phyloP scores from a whole-genome alignment of 257 asterid species.

The Scutellaria galericulata region DNA sequence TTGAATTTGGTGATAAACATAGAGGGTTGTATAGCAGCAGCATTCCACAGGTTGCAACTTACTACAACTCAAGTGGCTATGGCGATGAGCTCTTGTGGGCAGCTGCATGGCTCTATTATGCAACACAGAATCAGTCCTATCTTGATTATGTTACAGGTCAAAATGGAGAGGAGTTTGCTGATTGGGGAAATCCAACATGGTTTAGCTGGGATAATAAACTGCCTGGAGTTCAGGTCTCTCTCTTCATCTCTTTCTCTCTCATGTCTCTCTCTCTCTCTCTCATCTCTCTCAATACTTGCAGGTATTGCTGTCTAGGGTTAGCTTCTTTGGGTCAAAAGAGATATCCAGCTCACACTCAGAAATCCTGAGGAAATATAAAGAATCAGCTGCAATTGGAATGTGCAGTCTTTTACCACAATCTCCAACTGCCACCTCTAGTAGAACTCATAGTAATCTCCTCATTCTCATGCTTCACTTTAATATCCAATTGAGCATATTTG shows the following conservation, averaged over 20 bases:
- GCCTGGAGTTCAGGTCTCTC: conserved; percentile 76
- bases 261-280: background rate
- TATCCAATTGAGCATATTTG: background rate
- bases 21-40: conserved; percentile 66
- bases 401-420: conserved; percentile 83
- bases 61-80: conserved; percentile 82
- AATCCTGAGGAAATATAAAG: conserved; percentile 54
- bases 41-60: conserved; percentile 65
- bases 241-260: background rate
- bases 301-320: conserved; percentile 83
- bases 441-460: conserved; percentile 60
- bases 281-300: conserved; percentile 26
- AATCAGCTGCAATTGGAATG: conserved; percentile 90
- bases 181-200: conserved; percentile 85
- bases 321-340: conserved; percentile 67
- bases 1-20: conserved; percentile 69
- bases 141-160: conserved; percentile 65
- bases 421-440: conserved; percentile 77
- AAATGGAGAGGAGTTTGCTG: conserved; percentile 57
- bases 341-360: conserved; percentile 39
- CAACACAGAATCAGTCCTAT: conserved; percentile 66
- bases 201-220: conserved; percentile 96
- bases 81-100: conserved; percentile 99
- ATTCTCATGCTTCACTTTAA: background rate
- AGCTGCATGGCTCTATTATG: conserved; percentile 90